Percentiles rank a stretch among this genome's conserved stretches.
These are phyloP conservation scores for Globisporangium emineosum DNA, from an alignment of 352 stramenopile genomes.

Conservation along the genomic window DNA sequence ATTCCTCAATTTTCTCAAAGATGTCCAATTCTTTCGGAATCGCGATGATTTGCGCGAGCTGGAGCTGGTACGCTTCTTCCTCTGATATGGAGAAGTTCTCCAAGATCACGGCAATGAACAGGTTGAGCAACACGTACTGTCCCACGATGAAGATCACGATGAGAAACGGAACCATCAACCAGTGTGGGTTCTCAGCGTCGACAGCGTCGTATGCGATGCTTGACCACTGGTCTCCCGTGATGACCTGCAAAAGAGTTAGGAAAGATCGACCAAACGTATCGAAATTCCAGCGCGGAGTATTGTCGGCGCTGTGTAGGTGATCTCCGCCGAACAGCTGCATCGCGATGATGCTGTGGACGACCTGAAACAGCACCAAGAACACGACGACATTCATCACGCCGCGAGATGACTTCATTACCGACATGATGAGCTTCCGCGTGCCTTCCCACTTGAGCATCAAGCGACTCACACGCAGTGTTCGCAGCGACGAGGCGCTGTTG, in stretches of 20 bases:
- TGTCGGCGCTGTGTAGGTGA: constrained; percentile 38
- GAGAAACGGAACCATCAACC: constrained; percentile 72
- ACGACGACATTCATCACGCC: constrained; percentile 70
- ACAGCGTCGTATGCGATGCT: constrained; percentile 74
- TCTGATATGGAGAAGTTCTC: constrained; percentile 82
- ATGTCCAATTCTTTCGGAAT: constrained; percentile 82
- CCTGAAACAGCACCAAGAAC: constrained; percentile 74
- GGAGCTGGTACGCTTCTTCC: constrained; percentile 79
- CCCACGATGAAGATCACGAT: constrained; percentile 74
- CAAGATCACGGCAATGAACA: constrained; percentile 83
- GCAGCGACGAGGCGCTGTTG: constrained; percentile 64
- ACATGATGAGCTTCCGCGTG: constrained; percentile 75
- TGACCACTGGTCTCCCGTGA: constrained; percentile 77
- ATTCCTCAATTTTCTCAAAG: constrained; percentile 79
- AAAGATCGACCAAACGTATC: constrained; percentile 70
- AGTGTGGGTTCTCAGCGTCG: constrained; percentile 59
- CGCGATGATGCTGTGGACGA: constrained; percentile 69
- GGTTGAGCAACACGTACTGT: constrained; percentile 77
- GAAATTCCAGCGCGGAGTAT: constrained; percentile 75
- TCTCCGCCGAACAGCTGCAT: constrained; percentile 76
- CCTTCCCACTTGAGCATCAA: constrained; percentile 84
- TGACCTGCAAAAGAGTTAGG: constrained; percentile 74
- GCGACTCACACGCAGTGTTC: constrained; percentile 63
- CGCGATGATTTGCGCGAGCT: constrained; percentile 78
- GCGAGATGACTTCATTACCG: constrained; percentile 75